These are phyloP conservation scores for Neoarthrinium moseri DNA, from an alignment of 2,329 filamentous ascomycete genomes.

Conservation along the genomic window DNA sequence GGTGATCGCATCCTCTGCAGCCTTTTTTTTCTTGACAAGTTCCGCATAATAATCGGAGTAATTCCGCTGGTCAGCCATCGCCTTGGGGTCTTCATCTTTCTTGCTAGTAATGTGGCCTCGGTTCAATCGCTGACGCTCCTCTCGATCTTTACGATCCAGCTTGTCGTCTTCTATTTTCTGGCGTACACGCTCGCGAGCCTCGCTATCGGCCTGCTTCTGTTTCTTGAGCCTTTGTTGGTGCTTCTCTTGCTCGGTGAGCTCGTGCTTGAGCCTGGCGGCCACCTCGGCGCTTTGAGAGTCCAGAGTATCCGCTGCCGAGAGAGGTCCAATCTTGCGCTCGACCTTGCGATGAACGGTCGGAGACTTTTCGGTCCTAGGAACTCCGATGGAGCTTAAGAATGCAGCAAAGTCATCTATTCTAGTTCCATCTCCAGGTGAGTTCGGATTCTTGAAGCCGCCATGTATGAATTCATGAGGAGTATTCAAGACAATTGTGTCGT, in stretches of 20 bases:
- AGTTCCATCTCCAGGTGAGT: conserved; percentile 12
- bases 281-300: too few relatives aligned
- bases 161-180: conserved; percentile 17
- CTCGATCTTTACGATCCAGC: not conserved
- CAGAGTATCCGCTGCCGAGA: too few relatives aligned
- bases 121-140: not conserved
- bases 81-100: too few relatives aligned
- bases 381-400: conserved; percentile 13
- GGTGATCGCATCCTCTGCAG: conserved; percentile 12
- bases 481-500: conserved; percentile 13
- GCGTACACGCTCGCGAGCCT: conserved; percentile 10
- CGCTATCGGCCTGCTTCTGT: conserved; percentile 12
- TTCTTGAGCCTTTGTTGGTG: conserved; percentile 6
- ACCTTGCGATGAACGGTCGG: too few relatives aligned
- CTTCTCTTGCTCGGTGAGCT: conserved; percentile 13
- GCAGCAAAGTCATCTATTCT: conserved; percentile 16
- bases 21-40: conserved; percentile 14
- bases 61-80: too few relatives aligned
- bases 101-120: too few relatives aligned
- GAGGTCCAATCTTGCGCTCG: too few relatives aligned
- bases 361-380: conserved; percentile 2
- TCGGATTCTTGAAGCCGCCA: conserved; percentile 16
- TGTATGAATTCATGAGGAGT: conserved; percentile 19
- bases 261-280: conserved; percentile 1
- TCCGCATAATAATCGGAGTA: too few relatives aligned